These are phyloP conservation scores for Eustoma russellianum DNA, from an alignment of 257 asterid genomes.

Conservation along the genomic window DNA sequence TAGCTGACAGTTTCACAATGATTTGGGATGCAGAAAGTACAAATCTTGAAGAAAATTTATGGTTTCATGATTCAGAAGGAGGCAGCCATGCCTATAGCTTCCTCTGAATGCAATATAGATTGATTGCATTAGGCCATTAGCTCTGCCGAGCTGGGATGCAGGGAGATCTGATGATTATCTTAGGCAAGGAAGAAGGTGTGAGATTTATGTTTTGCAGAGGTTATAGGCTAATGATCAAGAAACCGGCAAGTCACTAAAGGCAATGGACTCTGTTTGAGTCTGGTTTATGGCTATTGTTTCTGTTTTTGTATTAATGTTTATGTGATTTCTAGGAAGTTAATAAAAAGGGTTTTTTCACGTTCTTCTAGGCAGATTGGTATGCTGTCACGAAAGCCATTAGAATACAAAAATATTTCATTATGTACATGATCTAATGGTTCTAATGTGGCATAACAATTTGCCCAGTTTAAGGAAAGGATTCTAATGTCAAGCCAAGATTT, in stretches of 20 bases:
- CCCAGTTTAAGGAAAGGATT: too few species aligned
- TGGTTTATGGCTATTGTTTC: slow-evolving; percentile 24
- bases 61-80: slow-evolving; percentile 20
- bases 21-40: slow-evolving; percentile 20
- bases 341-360: neutral
- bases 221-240: slow-evolving; percentile 15
- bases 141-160: slow-evolving; percentile 5
- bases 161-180: neutral
- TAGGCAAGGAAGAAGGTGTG: neutral
- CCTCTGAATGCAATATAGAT: slow-evolving; percentile 12
- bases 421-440: too few species aligned
- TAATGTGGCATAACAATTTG: too few species aligned
- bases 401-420: too few species aligned
- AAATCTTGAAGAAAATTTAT: slow-evolving; percentile 1
- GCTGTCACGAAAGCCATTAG: too few species aligned
- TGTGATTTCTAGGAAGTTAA: slow-evolving; percentile 3
- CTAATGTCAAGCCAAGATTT: too few species aligned
- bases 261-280: slow-evolving; percentile 45
- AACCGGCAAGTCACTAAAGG: slow-evolving; percentile 71
- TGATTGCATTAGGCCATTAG: slow-evolving; percentile 15
- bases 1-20: slow-evolving; percentile 13
- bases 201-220: neutral
- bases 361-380: too few species aligned
- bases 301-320: slow-evolving; percentile 2
- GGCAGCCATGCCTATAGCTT: neutral